Evolutionary conservation across 83 land plant genomes (phyloP).

Genomic region (Isoetes engelmannii): DNA sequence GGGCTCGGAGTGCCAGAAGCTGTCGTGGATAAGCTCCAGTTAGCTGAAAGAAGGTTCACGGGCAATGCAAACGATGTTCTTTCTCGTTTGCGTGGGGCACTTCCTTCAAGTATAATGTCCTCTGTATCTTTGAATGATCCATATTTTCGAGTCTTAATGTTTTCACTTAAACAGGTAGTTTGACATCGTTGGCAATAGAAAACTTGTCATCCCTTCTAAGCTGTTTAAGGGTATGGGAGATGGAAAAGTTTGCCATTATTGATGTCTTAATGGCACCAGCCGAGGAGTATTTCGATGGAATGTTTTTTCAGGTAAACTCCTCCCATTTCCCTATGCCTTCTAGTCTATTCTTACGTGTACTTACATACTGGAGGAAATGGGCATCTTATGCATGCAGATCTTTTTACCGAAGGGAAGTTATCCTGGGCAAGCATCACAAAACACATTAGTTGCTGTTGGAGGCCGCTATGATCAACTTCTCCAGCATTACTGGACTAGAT

Average conservation of each 20-base stretch:
- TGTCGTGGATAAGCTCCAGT: slow-evolving; percentile 73
- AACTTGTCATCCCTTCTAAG: slow-evolving; percentile 57
- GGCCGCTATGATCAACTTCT: slow-evolving; percentile 85
- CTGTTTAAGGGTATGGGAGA: slow-evolving; percentile 68
- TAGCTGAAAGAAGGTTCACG: slow-evolving; percentile 73
- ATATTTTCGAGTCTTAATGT: not conserved
- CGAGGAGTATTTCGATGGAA: slow-evolving; percentile 53
- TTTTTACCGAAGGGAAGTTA: slow-evolving; percentile 42
- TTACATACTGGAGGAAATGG: not conserved
- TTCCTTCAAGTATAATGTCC: slow-evolving; percentile 26
- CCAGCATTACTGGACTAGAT: slow-evolving; percentile 43
- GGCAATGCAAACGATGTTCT: slow-evolving; percentile 74
- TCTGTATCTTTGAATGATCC: not conserved
- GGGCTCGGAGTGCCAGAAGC: slow-evolving; percentile 59
- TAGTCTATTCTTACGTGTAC: not conserved
- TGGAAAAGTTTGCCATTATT: slow-evolving; percentile 50
- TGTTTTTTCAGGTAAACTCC: slow-evolving; percentile 66
- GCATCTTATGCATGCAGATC: slow-evolving; percentile 24
- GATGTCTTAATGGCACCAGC: slow-evolving; percentile 82
- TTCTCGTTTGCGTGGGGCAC: slow-evolving; percentile 79
- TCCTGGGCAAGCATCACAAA: slow-evolving; percentile 36
- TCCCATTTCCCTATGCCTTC: not conserved
- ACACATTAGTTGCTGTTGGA: slow-evolving; percentile 70
- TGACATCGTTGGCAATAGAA: slow-evolving; percentile 63
- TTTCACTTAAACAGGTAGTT: slow-evolving; percentile 37